Conservation (phyloP, 371 early-diverging fungal genomes). For the Mucor sp. region DNA sequence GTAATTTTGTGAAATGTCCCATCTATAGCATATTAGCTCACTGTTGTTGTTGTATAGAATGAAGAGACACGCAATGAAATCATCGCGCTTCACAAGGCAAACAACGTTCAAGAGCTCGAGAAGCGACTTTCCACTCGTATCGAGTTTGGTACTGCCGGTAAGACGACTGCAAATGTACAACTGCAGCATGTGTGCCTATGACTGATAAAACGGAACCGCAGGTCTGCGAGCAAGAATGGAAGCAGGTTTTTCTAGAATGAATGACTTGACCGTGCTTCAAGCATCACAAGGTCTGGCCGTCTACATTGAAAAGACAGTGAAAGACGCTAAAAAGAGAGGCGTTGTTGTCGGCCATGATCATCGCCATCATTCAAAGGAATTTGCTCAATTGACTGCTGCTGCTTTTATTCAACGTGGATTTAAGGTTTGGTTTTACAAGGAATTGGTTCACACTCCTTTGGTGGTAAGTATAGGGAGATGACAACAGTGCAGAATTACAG, state of each 20-base stretch:
- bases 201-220: slow-evolving; percentile 15
- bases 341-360: slow-evolving; percentile 97
- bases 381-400: slow-evolving; percentile 86
- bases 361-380: slow-evolving; percentile 83
- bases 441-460: slow-evolving; percentile 86
- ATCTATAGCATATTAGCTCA: neutral
- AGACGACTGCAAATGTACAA: neutral
- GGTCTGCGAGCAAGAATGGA: slow-evolving; percentile 94
- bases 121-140: slow-evolving; percentile 72
- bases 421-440: slow-evolving; percentile 80
- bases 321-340: slow-evolving; percentile 63
- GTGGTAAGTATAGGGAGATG: slow-evolving; percentile 49
- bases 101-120: slow-evolving; percentile 62
- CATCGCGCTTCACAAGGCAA: slow-evolving; percentile 46
- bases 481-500: too few species aligned
- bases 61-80: slow-evolving; percentile 71
- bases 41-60: slow-evolving; percentile 50
- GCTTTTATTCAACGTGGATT: slow-evolving; percentile 83
- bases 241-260: slow-evolving; percentile 95
- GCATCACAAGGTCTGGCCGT: slow-evolving; percentile 78
- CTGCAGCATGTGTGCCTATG: neutral
- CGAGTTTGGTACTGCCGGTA: slow-evolving; percentile 91
- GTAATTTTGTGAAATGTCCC: slow-evolving; percentile 29
- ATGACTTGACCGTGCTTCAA: slow-evolving; percentile 91
- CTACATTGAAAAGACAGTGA: slow-evolving; percentile 58